phyloP scores from a whole-genome alignment of 805 yeast genomes.

The Candida endomychidarum region DNA sequence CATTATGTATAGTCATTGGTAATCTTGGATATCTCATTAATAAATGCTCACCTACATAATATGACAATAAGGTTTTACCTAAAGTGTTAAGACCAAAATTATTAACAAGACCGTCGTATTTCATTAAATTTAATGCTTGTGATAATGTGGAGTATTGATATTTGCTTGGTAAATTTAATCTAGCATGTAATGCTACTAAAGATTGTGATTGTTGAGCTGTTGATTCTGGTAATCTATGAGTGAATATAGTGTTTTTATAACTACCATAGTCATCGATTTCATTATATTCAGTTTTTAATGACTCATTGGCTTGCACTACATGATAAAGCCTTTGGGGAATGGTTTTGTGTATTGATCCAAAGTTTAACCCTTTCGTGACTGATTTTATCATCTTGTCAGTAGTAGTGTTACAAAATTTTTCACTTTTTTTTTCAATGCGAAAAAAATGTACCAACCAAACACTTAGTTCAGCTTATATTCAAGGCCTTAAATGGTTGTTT shows the following conservation, averaged over 20 bases:
- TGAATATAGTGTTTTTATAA: slow-evolving; percentile 40
- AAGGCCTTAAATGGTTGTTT: no score
- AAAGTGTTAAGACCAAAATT: slow-evolving; percentile 79
- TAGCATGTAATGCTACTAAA: slow-evolving; percentile 74
- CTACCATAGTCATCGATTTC: slow-evolving; percentile 38
- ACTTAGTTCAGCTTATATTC: no score
- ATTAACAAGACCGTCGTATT: slow-evolving; percentile 53
- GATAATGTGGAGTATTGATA: slow-evolving; percentile 70
- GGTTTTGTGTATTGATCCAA: not conserved
- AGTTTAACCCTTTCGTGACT: not conserved
- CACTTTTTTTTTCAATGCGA: slow-evolving; percentile 12
- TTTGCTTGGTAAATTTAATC: slow-evolving; percentile 61
- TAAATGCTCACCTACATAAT: slow-evolving; percentile 72
- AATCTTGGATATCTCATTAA: slow-evolving; percentile 82
- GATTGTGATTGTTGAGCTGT: slow-evolving; percentile 62
- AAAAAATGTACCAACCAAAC: no score
- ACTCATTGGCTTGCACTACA: slow-evolving; percentile 22
- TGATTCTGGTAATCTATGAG: slow-evolving; percentile 47
- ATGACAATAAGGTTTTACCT: slow-evolving; percentile 75
- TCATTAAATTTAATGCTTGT: slow-evolving; percentile 68
- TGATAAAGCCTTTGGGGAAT: slow-evolving; percentile 17
- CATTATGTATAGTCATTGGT: slow-evolving; percentile 74
- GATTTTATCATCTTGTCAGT: slow-evolving; percentile 5
- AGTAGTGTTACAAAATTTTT: slow-evolving; percentile 10
- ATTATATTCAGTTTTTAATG: slow-evolving; percentile 32